phyloP scores from a whole-genome alignment of 257 asterid genomes.

The Plectranthus barbatus region DNA sequence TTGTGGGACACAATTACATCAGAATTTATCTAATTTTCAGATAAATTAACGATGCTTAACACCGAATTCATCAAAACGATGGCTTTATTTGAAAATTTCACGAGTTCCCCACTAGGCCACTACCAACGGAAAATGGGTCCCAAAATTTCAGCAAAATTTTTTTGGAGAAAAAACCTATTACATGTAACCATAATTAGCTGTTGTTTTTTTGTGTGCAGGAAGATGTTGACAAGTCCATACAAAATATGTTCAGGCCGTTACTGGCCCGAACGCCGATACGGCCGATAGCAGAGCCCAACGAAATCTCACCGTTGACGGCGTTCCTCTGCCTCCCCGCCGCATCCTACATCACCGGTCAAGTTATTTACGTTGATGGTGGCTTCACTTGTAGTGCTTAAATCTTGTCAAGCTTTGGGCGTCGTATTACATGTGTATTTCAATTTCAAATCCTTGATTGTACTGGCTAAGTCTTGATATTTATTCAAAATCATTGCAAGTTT shows the following conservation, averaged over 20 bases:
- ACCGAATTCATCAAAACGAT: background rate
- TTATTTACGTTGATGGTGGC: slow-evolving; percentile 33
- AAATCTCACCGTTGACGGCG: slow-evolving; percentile 28
- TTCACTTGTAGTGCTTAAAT: slow-evolving; percentile 8
- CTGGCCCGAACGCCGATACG: slow-evolving; percentile 20
- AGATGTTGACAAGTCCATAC: slow-evolving; percentile 11
- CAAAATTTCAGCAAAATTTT: background rate
- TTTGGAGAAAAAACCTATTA: background rate
- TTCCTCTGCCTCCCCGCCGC: slow-evolving; percentile 42
- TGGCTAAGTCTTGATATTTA: no score
- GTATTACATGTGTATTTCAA: background rate
- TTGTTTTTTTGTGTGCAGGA: slow-evolving; percentile 5
- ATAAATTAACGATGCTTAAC: no score
- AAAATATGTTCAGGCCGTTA: background rate
- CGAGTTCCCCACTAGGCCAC: no score
- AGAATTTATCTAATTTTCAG: no score
- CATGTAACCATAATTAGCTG: background rate
- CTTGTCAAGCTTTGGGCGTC: background rate
- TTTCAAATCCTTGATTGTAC: background rate
- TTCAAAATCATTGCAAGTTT: no score
- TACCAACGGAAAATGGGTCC: background rate
- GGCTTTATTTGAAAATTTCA: background rate
- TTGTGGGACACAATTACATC: no score
- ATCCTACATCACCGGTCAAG: slow-evolving; percentile 33
- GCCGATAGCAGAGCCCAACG: slow-evolving; percentile 19